Conservation (phyloP, 441 rosid species). For the Biscutella laevigata region DNA sequence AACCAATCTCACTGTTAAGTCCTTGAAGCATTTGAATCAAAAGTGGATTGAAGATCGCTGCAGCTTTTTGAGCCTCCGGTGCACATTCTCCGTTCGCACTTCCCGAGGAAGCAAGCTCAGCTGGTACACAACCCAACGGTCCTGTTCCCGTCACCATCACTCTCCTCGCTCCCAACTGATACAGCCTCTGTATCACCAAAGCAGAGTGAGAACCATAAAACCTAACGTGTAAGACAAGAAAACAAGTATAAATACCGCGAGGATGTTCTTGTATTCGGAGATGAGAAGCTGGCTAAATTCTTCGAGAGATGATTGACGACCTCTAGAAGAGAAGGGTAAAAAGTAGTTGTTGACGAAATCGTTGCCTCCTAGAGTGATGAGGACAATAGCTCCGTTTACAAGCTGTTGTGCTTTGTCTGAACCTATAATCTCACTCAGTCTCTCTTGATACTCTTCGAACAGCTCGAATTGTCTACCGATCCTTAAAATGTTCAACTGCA, state of each 20-base stretch:
- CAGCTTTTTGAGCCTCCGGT: slow-evolving; percentile 40
- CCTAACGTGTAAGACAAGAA: neutral
- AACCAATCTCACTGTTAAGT: slow-evolving; percentile 36
- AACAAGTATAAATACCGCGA: slow-evolving; percentile 23
- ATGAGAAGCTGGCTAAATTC: slow-evolving; percentile 38
- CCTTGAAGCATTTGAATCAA: slow-evolving; percentile 29
- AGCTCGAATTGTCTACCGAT: slow-evolving; percentile 39
- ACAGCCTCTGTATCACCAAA: slow-evolving; percentile 24
- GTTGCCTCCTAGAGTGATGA: slow-evolving; percentile 56
- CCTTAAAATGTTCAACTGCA: slow-evolving; percentile 47
- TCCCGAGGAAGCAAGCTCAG: slow-evolving; percentile 28
- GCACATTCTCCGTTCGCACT: slow-evolving; percentile 39
- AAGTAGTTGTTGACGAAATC: slow-evolving; percentile 65
- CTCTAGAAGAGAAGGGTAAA: slow-evolving; percentile 46
- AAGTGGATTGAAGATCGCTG: slow-evolving; percentile 42
- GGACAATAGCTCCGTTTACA: slow-evolving; percentile 42
- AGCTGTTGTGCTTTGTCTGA: slow-evolving; percentile 25
- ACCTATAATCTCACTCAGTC: slow-evolving; percentile 40
- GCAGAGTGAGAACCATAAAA: neutral
- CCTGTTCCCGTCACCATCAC: slow-evolving; percentile 48
- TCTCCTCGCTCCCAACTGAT: slow-evolving; percentile 40
- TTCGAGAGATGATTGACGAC: slow-evolving; percentile 40
- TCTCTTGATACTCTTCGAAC: slow-evolving; percentile 43
- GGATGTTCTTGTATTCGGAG: slow-evolving; percentile 49
- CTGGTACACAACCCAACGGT: slow-evolving; percentile 42